phyloP scores from a whole-genome alignment of 805 yeast species.

The Babjeviella inositovora region DNA sequence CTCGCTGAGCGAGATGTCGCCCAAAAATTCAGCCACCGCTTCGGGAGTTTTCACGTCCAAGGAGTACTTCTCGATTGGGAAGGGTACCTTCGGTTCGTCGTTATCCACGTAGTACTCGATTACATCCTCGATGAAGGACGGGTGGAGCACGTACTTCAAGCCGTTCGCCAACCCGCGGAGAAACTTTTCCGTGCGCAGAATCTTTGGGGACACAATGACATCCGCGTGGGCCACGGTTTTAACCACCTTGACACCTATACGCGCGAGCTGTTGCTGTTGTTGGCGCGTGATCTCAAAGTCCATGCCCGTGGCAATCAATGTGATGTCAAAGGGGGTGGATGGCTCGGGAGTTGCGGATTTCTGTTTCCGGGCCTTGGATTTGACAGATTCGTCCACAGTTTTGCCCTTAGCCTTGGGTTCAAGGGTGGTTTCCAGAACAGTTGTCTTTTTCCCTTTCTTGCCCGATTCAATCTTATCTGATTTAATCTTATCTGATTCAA shows the following conservation, averaged over 20 bases:
- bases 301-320: no score
- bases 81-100: conserved; percentile 7
- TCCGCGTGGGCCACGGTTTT: conserved; percentile 10
- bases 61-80: conserved; percentile 11
- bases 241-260: conserved; percentile 1
- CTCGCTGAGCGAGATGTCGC: conserved; percentile 7
- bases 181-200: conserved; percentile 81
- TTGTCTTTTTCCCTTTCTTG: no score
- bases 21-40: conserved; percentile 11
- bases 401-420: no score
- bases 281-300: no score
- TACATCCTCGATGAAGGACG: conserved; percentile 32
- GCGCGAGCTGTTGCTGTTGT: conserved; percentile 1
- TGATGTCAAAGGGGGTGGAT: no score
- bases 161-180: conserved; percentile 48
- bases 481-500: no score
- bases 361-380: no score
- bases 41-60: conserved; percentile 14
- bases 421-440: no score
- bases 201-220: conserved; percentile 60
- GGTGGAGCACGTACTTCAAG: conserved; percentile 31
- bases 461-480: no score
- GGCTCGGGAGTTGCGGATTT: no score
- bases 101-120: conserved; percentile 14
- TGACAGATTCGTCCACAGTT: no score